Evolutionary conservation across 2,329 filamentous ascomycete species (phyloP).

Genomic region (Penicillium sp.): DNA sequence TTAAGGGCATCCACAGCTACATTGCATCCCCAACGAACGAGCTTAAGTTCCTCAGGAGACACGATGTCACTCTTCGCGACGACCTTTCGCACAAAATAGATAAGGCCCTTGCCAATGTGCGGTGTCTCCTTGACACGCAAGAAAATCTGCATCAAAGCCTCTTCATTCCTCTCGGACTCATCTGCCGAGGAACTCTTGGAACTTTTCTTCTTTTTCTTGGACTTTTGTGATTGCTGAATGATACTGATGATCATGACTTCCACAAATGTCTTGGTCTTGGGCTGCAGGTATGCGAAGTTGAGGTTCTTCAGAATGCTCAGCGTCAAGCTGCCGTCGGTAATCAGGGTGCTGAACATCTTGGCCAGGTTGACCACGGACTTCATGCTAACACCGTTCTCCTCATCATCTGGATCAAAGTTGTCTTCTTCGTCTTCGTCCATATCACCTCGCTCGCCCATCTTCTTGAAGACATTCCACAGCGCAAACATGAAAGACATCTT

Average conservation of each 20-base stretch:
- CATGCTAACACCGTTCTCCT: slow-evolving; percentile 52
- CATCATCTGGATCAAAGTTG: slow-evolving; percentile 52
- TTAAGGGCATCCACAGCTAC: slow-evolving; percentile 44
- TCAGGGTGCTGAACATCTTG: slow-evolving; percentile 63
- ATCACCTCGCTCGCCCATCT: slow-evolving; percentile 70
- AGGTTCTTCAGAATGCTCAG: slow-evolving; percentile 62
- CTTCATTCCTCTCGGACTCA: slow-evolving; percentile 50
- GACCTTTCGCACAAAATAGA: slow-evolving; percentile 76
- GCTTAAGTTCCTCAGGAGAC: slow-evolving; percentile 52
- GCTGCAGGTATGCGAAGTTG: slow-evolving; percentile 74
- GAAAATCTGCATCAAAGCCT: slow-evolving; percentile 65
- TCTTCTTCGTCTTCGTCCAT: slow-evolving; percentile 63
- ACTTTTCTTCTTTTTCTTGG: slow-evolving; percentile 27
- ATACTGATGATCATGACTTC: slow-evolving; percentile 77
- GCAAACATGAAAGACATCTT: slow-evolving; percentile 84
- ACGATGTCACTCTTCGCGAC: slow-evolving; percentile 64
- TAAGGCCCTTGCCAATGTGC: slow-evolving; percentile 69
- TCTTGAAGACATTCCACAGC: slow-evolving; percentile 80
- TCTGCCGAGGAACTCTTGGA: slow-evolving; percentile 17
- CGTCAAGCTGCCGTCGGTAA: slow-evolving; percentile 59
- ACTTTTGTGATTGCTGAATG: slow-evolving; percentile 64
- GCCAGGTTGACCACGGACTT: slow-evolving; percentile 66
- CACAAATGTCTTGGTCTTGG: slow-evolving; percentile 73
- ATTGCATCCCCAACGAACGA: slow-evolving; percentile 49
- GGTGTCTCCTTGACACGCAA: slow-evolving; percentile 61